Evolutionary conservation across 148 eudicot genomes (phyloP), one percentile per base, ranked within the genome.

Genomic region (Salicornia ramosissima): DNA sequence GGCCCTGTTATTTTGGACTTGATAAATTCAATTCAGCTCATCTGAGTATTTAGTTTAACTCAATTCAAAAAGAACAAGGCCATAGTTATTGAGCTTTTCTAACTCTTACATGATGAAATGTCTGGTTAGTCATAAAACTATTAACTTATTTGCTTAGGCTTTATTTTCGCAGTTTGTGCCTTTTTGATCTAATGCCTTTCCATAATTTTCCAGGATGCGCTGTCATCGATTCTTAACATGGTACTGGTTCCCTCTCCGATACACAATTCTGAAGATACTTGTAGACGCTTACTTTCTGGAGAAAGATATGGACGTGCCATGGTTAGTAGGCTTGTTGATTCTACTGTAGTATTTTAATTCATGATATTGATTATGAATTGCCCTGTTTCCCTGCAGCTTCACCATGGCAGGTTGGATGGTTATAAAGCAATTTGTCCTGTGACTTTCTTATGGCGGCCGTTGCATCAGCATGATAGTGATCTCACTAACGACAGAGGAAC

Each of bases 401-500:
- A 87, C 74, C 81, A 83, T 78, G 65, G 49, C 61, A 83, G 60
- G 54, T 76, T 73, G 69, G 66, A 78, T n/a, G 56, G 62, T 79
- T 74, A 72, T 68, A 75, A 69, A 42, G 76, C 86, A 59, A 81
- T 94, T 65, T 88, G 93, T 60, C 97, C 97, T 11, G 91, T 88
- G 54, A 90, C 84, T 52, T 94, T 83, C 75, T 73, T 90, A 80
- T 94, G 97, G 97, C 83, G 84, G 63, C 89, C 95, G 45, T 43
- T 69, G 39, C 74, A 68, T 55, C 79, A 53, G 43, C 86, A 68
- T 11, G 45, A n/a, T 29, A 30, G 22, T 50, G 45, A 39, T 72
- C 73, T 56, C 50, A 25, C 46, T 49, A 77, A 78, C 33, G 61
- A 64, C 24, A 68, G 40, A 64, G 42, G 66, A 36, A 45, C 45